Base-by-base conservation (phyloP, 1,139 yeast species). In the Spathaspora sp. region DNA sequence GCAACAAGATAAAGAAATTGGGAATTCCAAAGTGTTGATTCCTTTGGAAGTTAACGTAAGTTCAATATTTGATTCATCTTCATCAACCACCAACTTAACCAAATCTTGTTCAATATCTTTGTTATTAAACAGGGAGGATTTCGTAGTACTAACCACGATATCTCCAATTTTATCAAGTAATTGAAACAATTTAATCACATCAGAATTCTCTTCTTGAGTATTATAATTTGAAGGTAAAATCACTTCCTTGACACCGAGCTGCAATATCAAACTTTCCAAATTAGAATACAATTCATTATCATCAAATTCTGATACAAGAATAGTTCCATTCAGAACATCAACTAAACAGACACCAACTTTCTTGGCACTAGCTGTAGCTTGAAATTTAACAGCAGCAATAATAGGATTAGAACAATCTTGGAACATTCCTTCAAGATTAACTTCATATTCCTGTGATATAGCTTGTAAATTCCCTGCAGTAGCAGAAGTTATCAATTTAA, bases 281-380 rank as follows among this genome's bases (percentile, higher is more conserved):
- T 91, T 91, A 2, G 96, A 85, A 57, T 79, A 90, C 10, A 89
- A 73, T 43, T 93, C 98, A 57, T 89, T 90, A 61, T 93, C 99
- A 7, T 80, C 80, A 55, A 91, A 89, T 61, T 93, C 96, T 18
- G 86, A 70, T 37, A 90, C 68, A 20, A 91, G 91, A 33, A 93
- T 74, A 26, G 76, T 74, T 50, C 80, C 76, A 46, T 78, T 74
- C 56, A 83, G 82, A 25, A 89, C 80, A 59, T 91, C 96, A n/a
- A 89, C 74, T 57, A 87, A 86, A 47, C 95, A 80, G 29, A 89
- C 80, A 0, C 97, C 98, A 13, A 93, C 75, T 43, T 74, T 76
- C 54, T 81, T 81, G n/a, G 53, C 48, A 26, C 80, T 80, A 16
- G 56, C 50, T 16, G 76, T 60, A n/a, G 66, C 67, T 9, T 71